Evolutionary conservation across 305 asterid species (phyloP), one percentile per base, ranked within the genome.

Genomic region (Ajuga reptans): DNA sequence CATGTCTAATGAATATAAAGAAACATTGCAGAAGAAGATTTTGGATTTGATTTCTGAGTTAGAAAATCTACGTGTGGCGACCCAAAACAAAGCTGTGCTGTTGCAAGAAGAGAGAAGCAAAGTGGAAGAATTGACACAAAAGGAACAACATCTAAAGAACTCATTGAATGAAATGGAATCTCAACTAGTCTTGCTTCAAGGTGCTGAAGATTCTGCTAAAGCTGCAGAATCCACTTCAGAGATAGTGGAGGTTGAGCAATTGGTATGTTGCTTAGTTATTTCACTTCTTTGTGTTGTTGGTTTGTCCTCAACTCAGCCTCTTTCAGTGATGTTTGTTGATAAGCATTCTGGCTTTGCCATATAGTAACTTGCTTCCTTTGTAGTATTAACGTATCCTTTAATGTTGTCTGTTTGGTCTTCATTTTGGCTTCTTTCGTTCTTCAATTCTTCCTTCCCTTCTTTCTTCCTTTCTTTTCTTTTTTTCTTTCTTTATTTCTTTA

Each of bases 231-330:
- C 91, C 52, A 73, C 75, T 64, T 85, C 96, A 27, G 97, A 94
- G 82, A 87, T 94, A 58, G 79, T 91, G 82, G 97, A 94, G 82
- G 90, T 88, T 71, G 99, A 89, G 69, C 88, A 85, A 63, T 76
- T 73, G 96, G 99, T 94, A 85, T 57, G 86, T 66, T 72, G 41
- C 78, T 82, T 69, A 34, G 42, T 62, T 66, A 68, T 59, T 71
- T 59, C 39, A 1, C 45, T 76, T 14, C 33, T 66, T 75, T 56
- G n/a, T 72, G 73, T 53, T 55, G 17, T 43, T 61, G 37, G 4
- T 49, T 57, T 15, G 72, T 34, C 62, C 77, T 55, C 51, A 49
- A 61, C 21, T 66, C 37, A 49, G 36, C 49, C 58, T 58, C 58
- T 68, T 54, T 34, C 27, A 58, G 31, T 59, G 42, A 42, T 66